Percentiles rank a stretch among this genome's conserved stretches.
Conservation (phyloP, 2,329 filamentous ascomycete species). For the Phyllosticta citriasiana region DNA sequence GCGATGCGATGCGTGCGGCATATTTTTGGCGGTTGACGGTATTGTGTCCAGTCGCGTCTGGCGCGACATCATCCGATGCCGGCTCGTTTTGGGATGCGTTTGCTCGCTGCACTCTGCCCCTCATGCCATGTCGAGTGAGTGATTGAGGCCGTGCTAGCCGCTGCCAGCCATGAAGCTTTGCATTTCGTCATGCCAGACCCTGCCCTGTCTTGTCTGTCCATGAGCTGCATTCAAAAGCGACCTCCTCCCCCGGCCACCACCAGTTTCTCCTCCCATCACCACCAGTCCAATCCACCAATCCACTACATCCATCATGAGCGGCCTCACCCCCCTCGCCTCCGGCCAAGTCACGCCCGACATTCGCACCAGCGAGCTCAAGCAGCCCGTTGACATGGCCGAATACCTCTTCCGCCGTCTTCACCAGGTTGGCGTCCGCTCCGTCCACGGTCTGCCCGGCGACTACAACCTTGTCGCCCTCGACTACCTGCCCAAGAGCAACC, state of each 20-base stretch:
- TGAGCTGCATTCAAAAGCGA: constrained; percentile 4
- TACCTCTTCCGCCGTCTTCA: constrained; percentile 41
- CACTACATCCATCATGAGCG: constrained; percentile 9
- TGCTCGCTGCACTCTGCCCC: constrained; percentile 1
- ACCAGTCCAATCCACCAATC: not conserved
- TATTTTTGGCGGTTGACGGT: not conserved
- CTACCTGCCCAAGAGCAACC: constrained; percentile 43
- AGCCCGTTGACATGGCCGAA: constrained; percentile 49
- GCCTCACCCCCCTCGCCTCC: constrained; percentile 6
- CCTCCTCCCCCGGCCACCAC: not conserved
- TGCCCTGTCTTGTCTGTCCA: too few relatives aligned
- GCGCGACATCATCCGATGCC: constrained; percentile 9
- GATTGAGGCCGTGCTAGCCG: constrained; percentile 1
- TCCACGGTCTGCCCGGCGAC: constrained; percentile 45
- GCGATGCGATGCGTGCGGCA: not conserved
- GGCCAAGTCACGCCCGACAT: constrained; percentile 22
- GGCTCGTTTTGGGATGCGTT: not conserved
- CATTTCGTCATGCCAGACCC: constrained; percentile 9
- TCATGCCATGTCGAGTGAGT: constrained; percentile 11
- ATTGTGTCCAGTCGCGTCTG: not conserved
- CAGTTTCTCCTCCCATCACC: not conserved
- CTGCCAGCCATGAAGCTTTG: not conserved
- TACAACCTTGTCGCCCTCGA: constrained; percentile 44
- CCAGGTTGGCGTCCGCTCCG: constrained; percentile 38
- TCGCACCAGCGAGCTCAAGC: constrained; percentile 32